A percentile compares a stretch with the other conserved stretches of the same genome.
Conservation (phyloP, 129 eudicot species). For the Tagetes patula region DNA sequence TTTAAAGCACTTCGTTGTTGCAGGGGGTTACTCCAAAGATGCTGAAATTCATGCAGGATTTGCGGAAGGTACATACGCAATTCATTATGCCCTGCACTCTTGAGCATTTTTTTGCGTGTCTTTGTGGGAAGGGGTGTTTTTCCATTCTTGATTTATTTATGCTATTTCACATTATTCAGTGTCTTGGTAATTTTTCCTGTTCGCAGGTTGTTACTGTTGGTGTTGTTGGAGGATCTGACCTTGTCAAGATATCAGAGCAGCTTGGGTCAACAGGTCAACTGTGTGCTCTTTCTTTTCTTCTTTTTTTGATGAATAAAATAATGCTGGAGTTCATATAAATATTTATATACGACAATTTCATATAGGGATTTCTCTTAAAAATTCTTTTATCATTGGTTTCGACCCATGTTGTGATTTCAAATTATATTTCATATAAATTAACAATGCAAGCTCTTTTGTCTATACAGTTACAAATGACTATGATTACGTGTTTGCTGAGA, state of each 20-base stretch:
- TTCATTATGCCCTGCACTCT: background rate
- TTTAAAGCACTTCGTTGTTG: conserved; percentile 25
- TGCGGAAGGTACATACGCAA: conserved; percentile 73
- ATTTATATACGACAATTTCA: background rate
- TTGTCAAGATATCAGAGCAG: conserved; percentile 93
- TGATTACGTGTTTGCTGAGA: conserved; percentile 87
- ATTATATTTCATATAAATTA: background rate
- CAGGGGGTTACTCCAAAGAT: conserved; percentile 80
- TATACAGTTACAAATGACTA: conserved; percentile 75
- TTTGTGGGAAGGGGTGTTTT: background rate
- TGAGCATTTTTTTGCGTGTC: background rate
- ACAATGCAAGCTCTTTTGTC: conserved; percentile 9
- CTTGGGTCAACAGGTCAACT: conserved; percentile 72
- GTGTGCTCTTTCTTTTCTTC: background rate
- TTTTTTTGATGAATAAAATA: background rate
- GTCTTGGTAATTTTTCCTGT: conserved; percentile 14
- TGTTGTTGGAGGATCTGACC: conserved; percentile 97
- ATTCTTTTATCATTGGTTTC: background rate
- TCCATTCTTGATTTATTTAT: background rate
- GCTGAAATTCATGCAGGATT: conserved; percentile 79
- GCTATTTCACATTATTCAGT: conserved; percentile 10
- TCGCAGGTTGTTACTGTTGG: conserved; percentile 79
- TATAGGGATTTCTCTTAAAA: background rate
- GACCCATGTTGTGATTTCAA: background rate
- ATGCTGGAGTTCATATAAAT: background rate